Evolutionary conservation across 345 rosid genomes (phyloP).

Genomic region (Erucastrum elatum): DNA sequence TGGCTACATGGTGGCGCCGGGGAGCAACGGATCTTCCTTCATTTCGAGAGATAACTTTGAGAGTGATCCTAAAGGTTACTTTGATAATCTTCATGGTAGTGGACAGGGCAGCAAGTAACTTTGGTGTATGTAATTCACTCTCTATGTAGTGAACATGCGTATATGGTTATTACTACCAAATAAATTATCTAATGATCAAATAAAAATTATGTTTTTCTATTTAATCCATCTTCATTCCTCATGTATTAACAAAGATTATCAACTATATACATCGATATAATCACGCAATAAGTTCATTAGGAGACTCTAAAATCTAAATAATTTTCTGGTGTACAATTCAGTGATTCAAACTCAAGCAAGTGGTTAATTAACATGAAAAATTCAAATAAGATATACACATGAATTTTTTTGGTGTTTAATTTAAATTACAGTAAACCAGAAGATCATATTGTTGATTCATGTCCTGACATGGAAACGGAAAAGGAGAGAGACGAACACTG

Average conservation of each 20-base stretch:
- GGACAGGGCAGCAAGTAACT: constrained; percentile 27
- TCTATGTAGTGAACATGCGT: constrained; percentile 9
- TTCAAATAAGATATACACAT: too few species aligned
- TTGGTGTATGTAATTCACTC: not conserved
- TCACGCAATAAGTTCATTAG: not conserved
- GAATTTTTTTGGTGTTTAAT: constrained; percentile 12
- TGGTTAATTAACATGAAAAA: not conserved
- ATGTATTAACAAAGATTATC: not conserved
- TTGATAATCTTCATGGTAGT: constrained; percentile 33
- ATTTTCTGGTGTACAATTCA: not conserved
- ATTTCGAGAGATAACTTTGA: constrained; percentile 36
- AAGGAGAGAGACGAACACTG: constrained; percentile 5
- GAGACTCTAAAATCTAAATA: not conserved
- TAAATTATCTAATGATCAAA: constrained; percentile 5
- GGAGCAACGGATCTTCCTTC: constrained; percentile 25
- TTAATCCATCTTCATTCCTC: not conserved
- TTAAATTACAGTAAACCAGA: constrained; percentile 27
- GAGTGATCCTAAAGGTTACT: constrained; percentile 34
- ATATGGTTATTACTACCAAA: not conserved
- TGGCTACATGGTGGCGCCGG: constrained; percentile 34
- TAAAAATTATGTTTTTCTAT: not conserved
- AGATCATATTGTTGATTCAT: constrained; percentile 23
- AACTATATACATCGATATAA: not conserved
- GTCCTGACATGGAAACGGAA: constrained; percentile 1
- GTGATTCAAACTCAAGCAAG: not conserved